Evolutionary conservation across 2,329 filamentous ascomycete genomes (phyloP).

Genomic region (Fusarium piperis): DNA sequence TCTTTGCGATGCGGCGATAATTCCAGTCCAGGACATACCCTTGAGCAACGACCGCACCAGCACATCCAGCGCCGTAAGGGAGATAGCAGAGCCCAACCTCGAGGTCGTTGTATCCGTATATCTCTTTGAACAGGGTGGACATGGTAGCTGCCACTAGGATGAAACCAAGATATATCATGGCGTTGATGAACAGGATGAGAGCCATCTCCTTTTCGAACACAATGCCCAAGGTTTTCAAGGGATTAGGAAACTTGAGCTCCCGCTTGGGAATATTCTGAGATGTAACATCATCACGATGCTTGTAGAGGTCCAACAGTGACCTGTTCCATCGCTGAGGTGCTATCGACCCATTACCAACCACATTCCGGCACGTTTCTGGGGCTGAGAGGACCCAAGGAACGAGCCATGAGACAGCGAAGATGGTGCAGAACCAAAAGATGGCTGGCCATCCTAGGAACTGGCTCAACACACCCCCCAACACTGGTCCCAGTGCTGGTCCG

Average conservation of each 20-base stretch:
- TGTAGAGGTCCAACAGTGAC: constrained; percentile 62
- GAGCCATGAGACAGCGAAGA: constrained; percentile 61
- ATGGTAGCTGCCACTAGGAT: constrained; percentile 64
- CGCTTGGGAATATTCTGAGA: constrained; percentile 48
- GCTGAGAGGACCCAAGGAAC: constrained; percentile 65
- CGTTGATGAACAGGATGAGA: constrained; percentile 62
- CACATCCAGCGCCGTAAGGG: constrained; percentile 63
- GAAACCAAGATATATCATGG: constrained; percentile 65
- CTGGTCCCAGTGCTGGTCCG: constrained; percentile 64
- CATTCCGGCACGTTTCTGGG: constrained; percentile 67
- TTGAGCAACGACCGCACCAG: constrained; percentile 59
- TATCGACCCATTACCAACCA: constrained; percentile 71
- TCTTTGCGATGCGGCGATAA: constrained; percentile 73
- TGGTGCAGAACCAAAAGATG: constrained; percentile 75
- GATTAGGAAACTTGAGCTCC: constrained; percentile 65
- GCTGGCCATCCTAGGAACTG: constrained; percentile 73
- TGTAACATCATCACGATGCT: constrained; percentile 48
- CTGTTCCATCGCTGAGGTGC: constrained; percentile 67
- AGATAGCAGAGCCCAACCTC: constrained; percentile 65
- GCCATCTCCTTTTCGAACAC: constrained; percentile 67
- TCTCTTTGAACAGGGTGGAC: constrained; percentile 60
- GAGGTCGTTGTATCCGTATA: constrained; percentile 62
- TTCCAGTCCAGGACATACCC: constrained; percentile 73
- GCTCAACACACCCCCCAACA: constrained; percentile 71
- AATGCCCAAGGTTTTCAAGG: constrained; percentile 63